Base-by-base conservation (phyloP, 2,329 filamentous ascomycete genomes). In the Cytospora mali region DNA sequence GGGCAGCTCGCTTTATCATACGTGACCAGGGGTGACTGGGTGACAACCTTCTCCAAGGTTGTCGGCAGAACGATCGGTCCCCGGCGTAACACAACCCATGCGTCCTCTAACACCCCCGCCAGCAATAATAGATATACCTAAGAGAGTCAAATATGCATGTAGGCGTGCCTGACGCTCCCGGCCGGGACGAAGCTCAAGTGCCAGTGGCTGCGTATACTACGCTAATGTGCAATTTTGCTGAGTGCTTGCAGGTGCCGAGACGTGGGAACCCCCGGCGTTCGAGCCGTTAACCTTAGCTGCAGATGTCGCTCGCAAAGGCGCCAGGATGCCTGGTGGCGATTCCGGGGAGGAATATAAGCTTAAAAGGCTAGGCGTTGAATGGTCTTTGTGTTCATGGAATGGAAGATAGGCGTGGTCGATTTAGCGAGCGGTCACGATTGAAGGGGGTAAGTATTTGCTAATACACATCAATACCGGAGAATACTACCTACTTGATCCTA, bases 81-180 rank as follows among this genome's bases (percentile, higher is more conserved):
- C 42, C 42, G 42, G 42, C n/a, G n/a, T 46, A 23, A 13, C 42
- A 46, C 42, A 2, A 46, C 7, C 39, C 6, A 21, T 21, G 39
- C 39, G 14, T 42, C 39, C 18, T 42, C 14, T n/a, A 1, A 42
- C 39, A 14, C 21, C 39, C 39, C 18, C 39, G 39, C 21, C 39
- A 42, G 39, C 39, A n/a, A n/a, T n/a, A 21, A 18, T 42, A 42
- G 18, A 21, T n/a, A 21, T 42, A 14, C 39, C n/a, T n/a, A n/a
- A n/a, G n/a, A n/a, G n/a, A n/a, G n/a, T n/a, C n/a, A n/a, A n/a
- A n/a, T n/a, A 42, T 42, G 39, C 11, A 46, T 21, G 42, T 46
- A 46, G 42, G 42, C n/a, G 42, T 46, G 42, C 42, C 42, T 46
- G 42, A 46, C 42, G 42, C 42, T 23, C 39, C 42, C 42, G 39